Base-by-base conservation (phyloP, 2,329 filamentous ascomycete genomes). In the Karstenula rhodostoma region DNA sequence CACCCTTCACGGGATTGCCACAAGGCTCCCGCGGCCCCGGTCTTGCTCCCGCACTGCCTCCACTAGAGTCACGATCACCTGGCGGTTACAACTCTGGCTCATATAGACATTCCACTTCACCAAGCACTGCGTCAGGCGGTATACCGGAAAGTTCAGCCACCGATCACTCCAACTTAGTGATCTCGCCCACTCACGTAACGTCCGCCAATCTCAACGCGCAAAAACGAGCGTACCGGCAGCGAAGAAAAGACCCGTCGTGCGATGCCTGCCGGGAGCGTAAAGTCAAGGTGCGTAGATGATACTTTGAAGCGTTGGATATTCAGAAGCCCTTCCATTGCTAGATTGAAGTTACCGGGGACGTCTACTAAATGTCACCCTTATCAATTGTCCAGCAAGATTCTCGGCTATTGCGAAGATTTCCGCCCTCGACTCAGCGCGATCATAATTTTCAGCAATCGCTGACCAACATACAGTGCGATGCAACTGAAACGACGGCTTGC, bases 201-300 rank as follows among this genome's bases (percentile, higher is more conserved):
- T 78, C 82, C 25, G 81, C 85, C 40, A 84, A 83, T 69, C 77
- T 86, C 66, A 90, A 91, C 68, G 87, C 90, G 33, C 93, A 96
- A 77, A 98, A 98, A 78, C 85, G 95, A 74, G 94, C 95, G 2
- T 99, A 98, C 81, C 89, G 95, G 25, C 95, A 99, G 77, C 85
- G 95, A 67, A 87, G 95, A 68, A 99, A 99, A 76, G 95, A 99
- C 72, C 95, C 95, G 1, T 98, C 93, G 73, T 99, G 95, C 78
- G 95, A 99, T 82, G 95, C 95, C 53, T 99, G 95, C 77, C 87
- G 95, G 61, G 95, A 99, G 74, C 84, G 87, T 49, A 90, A 90
- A 79, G 87, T 89, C 66, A 89, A 89, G 80, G 85, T 86, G 75
- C 62, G 74, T 66, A n/a, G 27, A 44, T n/a, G 23, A 32, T 17